Percentiles rank a stretch among this genome's conserved stretches.
Evolutionary conservation across 2,329 filamentous ascomycete species (phyloP).

Genomic region (Clarireedia sp.): DNA sequence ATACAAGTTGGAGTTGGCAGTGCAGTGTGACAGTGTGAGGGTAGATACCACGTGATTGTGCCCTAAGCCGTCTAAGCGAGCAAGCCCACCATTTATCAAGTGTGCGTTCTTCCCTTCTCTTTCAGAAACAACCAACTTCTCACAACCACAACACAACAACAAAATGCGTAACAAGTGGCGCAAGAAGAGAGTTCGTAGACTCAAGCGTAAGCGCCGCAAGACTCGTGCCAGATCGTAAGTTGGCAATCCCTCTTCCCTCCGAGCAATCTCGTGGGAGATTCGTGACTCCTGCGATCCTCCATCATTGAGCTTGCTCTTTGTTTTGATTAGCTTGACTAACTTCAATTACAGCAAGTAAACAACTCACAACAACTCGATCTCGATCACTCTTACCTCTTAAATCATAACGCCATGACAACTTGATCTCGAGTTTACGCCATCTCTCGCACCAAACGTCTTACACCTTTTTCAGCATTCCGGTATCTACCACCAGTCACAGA

Average conservation of each 20-base stretch:
- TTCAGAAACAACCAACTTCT: background rate
- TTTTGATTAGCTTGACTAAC: conserved; percentile 11
- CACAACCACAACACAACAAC: background rate
- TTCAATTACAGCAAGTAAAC: conserved; percentile 35
- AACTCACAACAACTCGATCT: conserved; percentile 35
- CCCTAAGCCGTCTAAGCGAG: too few relatives aligned
- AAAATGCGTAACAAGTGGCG: conserved; percentile 93
- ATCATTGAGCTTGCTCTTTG: background rate
- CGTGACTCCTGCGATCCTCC: background rate
- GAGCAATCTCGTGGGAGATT: background rate
- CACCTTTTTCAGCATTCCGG: conserved; percentile 30
- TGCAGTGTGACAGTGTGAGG: too few relatives aligned
- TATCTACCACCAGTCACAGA: conserved; percentile 23
- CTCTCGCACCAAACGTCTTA: conserved; percentile 30
- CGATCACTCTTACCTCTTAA: conserved; percentile 29
- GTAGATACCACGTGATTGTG: too few relatives aligned
- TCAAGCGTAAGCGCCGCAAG: conserved; percentile 99
- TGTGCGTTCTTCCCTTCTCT: too few relatives aligned
- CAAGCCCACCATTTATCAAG: too few relatives aligned
- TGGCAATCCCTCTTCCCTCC: background rate
- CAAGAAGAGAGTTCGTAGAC: conserved; percentile 98
- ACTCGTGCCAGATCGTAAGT: conserved; percentile 94
- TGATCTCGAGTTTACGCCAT: conserved; percentile 27
- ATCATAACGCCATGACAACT: conserved; percentile 31
- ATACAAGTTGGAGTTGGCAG: too few relatives aligned